A percentile compares a stretch with the other conserved stretches of the same genome.
phyloP scores from a whole-genome alignment of 257 asterid genomes.

The Solanum pennellii region DNA sequence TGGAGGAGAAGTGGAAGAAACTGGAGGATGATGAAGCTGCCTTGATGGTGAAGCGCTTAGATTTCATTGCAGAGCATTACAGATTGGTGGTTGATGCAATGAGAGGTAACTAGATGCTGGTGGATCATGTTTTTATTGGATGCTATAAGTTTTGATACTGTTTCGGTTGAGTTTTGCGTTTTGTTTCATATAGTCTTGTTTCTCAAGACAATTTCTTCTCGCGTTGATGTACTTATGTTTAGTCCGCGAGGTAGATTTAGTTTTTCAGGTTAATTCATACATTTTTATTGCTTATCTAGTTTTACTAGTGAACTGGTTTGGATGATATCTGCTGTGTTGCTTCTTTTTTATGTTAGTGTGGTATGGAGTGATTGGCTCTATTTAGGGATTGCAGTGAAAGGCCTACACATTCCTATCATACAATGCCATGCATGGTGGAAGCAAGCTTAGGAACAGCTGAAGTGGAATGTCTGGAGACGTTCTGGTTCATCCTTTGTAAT shows the following conservation, averaged over 20 bases:
- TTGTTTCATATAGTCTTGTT: not conserved
- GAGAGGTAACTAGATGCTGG: not conserved
- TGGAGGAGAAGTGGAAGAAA: conserved; percentile 53
- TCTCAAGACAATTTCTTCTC: not conserved
- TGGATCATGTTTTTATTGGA: not conserved
- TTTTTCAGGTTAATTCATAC: not conserved
- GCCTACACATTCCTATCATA: not conserved
- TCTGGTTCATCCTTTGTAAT: not conserved
- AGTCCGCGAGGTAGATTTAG: not conserved
- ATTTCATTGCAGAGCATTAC: conserved; percentile 27
- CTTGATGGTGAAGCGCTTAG: conserved; percentile 18
- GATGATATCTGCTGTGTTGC: not conserved
- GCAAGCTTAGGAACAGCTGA: not conserved
- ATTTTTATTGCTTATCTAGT: not conserved
- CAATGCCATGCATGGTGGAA: not conserved
- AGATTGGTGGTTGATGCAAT: conserved; percentile 13
- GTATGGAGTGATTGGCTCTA: not conserved
- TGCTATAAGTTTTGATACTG: not conserved
- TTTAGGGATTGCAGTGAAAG: not conserved
- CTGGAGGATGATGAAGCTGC: conserved; percentile 26
- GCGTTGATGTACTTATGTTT: not conserved
- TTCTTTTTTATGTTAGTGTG: not conserved
- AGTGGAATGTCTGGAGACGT: not conserved
- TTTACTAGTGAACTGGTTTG: not conserved
- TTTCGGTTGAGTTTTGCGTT: not conserved